A percentile compares a stretch with the other conserved stretches of the same genome.
phyloP scores from a whole-genome alignment of 352 stramenopile genomes.

The Phytophthora fragariaefolia region DNA sequence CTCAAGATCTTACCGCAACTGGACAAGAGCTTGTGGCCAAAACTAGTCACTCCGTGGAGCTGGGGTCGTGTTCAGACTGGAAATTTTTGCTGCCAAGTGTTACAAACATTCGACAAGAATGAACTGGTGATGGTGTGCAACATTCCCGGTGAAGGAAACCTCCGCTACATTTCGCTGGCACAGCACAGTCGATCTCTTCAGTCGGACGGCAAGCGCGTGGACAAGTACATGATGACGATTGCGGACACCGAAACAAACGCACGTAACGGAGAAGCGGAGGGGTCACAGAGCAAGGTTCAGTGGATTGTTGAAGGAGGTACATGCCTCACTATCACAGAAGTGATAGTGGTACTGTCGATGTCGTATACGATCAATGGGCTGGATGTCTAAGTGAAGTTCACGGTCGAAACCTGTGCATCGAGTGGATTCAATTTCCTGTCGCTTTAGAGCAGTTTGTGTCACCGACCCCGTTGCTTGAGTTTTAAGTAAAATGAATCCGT shows the following conservation, averaged over 20 bases:
- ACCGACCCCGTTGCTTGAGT: background rate
- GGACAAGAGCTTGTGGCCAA: background rate
- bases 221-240: background rate
- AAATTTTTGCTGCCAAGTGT: background rate
- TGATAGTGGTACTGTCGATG: constrained; percentile 21
- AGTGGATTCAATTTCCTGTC: constrained; percentile 28
- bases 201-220: background rate
- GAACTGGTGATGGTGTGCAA: background rate
- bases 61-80: background rate
- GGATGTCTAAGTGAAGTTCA: constrained; percentile 40
- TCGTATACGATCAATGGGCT: constrained; percentile 35
- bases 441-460: background rate
- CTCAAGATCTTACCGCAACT: background rate
- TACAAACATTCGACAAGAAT: background rate
- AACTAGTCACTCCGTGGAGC: background rate
- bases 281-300: constrained; percentile 10
- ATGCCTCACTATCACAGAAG: constrained; percentile 23
- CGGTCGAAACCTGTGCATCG: constrained; percentile 48
- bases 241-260: background rate
- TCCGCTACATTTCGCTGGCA: background rate
- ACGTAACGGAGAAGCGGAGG: background rate
- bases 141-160: background rate
- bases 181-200: background rate
- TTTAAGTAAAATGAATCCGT: too few species aligned
- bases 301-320: constrained; percentile 31